Percentiles rank a stretch among this genome's conserved stretches.
phyloP scores from a whole-genome alignment of 495 filamentous ascomycete genomes.

The Paragyromitra xinjiangensis region DNA sequence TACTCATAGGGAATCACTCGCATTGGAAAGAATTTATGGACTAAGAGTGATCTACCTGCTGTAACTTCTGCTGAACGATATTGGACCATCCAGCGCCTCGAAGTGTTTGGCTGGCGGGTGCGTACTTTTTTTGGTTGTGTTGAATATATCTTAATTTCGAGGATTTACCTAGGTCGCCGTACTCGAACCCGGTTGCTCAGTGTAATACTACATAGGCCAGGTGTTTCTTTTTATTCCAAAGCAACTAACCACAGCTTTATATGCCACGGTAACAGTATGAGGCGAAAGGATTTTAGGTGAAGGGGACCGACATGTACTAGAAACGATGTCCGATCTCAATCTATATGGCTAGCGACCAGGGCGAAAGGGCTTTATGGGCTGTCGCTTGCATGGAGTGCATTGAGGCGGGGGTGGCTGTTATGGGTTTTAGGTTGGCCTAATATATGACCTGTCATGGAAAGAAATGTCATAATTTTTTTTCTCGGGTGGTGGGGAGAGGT shows the following conservation, averaged over 20 bases:
- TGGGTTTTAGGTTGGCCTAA: not conserved
- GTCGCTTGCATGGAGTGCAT: not conserved
- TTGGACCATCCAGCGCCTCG: not conserved
- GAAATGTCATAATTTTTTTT: not conserved
- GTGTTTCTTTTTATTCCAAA: not conserved
- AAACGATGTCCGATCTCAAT: not conserved
- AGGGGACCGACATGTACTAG: not conserved
- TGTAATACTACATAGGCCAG: not conserved
- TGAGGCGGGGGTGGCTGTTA: not conserved
- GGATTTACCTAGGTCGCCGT: not conserved
- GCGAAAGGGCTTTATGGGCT: not conserved
- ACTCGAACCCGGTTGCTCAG: not conserved
- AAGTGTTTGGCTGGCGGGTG: not conserved
- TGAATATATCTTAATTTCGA: not conserved
- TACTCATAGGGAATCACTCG: not conserved
- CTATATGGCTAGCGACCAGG: not conserved
- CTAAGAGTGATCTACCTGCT: not conserved
- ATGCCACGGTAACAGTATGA: not conserved
- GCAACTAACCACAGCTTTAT: not conserved
- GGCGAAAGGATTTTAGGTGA: not conserved
- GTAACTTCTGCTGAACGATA: not conserved
- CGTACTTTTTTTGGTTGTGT: not conserved
- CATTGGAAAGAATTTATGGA: not conserved
- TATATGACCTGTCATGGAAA: conserved; percentile 5
- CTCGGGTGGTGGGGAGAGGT: not conserved